Conservation (phyloP, 768 basidiomycete species). For the Boletus vinaceobasis region DNA sequence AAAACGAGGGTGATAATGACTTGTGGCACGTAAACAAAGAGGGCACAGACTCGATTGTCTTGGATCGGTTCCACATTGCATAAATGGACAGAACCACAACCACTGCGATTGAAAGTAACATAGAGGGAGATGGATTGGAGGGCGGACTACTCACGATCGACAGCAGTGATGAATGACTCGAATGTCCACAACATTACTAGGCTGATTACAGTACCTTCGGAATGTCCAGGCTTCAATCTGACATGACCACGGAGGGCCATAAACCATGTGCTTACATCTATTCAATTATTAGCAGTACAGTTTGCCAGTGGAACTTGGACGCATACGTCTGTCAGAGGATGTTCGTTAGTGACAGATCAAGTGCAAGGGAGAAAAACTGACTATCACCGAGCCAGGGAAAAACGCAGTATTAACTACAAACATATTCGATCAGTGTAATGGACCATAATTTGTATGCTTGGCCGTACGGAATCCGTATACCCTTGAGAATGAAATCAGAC, state of each 20-base stretch:
- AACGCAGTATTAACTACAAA: background rate
- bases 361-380: background rate
- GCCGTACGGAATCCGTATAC: background rate
- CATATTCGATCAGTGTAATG: background rate
- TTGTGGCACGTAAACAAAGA: background rate
- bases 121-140: background rate
- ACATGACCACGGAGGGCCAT: no score
- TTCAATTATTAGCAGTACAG: background rate
- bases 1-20: background rate
- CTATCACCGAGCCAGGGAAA: background rate
- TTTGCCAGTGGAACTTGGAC: background rate
- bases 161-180: background rate
- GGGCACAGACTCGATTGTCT: no score
- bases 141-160: background rate
- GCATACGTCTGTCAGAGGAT: background rate
- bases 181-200: background rate
- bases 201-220: background rate
- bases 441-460: background rate
- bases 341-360: background rate
- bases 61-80: no score
- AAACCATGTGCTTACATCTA: background rate
- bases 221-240: background rate
- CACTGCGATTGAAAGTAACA: background rate
- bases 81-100: background rate
- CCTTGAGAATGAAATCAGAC: no score